Conservation (phyloP, 2,329 filamentous ascomycete species). For the Acephala macrosclerotiorum region DNA sequence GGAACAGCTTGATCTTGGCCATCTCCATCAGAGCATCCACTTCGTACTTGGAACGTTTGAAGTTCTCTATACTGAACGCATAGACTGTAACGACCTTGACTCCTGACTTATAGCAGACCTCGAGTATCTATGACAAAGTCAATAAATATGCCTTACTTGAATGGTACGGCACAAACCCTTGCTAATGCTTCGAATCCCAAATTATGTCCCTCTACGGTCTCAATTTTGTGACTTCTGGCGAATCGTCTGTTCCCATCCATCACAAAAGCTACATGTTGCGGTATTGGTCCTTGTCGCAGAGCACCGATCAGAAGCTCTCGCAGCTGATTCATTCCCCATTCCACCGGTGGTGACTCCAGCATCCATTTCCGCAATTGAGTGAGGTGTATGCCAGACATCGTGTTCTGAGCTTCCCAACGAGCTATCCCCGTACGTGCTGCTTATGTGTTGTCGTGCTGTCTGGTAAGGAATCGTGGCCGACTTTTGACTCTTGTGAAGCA, state of each 20-base stretch:
- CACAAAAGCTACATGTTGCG: constrained; percentile 96
- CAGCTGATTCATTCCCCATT: constrained; percentile 83
- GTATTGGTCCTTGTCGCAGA: constrained; percentile 88
- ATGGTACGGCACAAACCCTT: constrained; percentile 60
- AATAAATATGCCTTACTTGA: constrained; percentile 17
- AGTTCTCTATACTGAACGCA: constrained; percentile 99
- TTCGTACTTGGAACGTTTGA: constrained; percentile 95
- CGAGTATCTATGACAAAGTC: constrained; percentile 71
- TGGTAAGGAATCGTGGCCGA: neutral
- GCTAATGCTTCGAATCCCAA: constrained; percentile 95
- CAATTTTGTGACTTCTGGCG: constrained; percentile 87
- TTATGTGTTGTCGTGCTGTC: neutral
- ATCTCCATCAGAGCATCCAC: constrained; percentile 98
- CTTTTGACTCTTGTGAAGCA: neutral
- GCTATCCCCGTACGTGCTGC: constrained; percentile 1
- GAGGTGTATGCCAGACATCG: constrained; percentile 61
- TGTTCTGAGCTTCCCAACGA: neutral
- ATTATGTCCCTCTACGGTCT: constrained; percentile 96
- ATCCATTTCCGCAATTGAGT: constrained; percentile 76
- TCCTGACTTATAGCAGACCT: constrained; percentile 97
- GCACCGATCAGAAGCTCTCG: constrained; percentile 88
- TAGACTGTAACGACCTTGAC: constrained; percentile 98
- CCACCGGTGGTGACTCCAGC: constrained; percentile 85
- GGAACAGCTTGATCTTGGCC: constrained; percentile 92
- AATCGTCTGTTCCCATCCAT: constrained; percentile 99